A percentile compares a stretch with the other conserved stretches of the same genome.
Evolutionary conservation across 2,329 filamentous ascomycete genomes (phyloP).

Genomic region (Thielaviopsis populi): DNA sequence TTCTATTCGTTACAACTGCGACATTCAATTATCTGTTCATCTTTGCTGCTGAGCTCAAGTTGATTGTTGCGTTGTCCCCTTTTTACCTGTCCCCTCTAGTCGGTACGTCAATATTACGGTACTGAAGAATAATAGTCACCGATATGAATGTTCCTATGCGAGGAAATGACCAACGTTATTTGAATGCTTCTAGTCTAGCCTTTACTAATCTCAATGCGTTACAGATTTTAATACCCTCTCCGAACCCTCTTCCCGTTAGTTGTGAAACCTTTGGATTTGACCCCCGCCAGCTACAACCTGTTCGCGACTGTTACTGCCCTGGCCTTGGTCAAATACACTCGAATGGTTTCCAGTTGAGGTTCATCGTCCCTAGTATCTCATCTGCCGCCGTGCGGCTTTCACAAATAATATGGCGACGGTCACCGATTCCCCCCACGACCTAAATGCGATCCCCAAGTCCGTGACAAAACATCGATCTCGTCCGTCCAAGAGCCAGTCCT

Average conservation of each 20-base stretch:
- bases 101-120: constrained; percentile 1
- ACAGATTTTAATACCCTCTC: constrained; percentile 7
- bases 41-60: background rate
- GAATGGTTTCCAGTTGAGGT: constrained; percentile 9
- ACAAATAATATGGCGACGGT: constrained; percentile 13
- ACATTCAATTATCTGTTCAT: background rate
- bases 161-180: background rate
- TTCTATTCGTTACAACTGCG: constrained; percentile 14
- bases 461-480: constrained; percentile 9
- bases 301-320: background rate
- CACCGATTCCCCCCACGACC: background rate
- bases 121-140: background rate
- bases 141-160: background rate
- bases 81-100: constrained; percentile 11
- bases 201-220: constrained; percentile 1
- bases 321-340: background rate
- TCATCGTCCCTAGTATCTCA: background rate
- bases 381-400: constrained; percentile 15
- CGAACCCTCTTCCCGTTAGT: background rate
- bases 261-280: background rate
- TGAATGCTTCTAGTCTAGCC: background rate
- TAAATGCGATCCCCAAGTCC: background rate
- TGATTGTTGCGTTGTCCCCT: constrained; percentile 8
- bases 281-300: background rate
- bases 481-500: constrained; percentile 16